Evolutionary conservation across 352 stramenopile genomes (phyloP), one percentile per base, ranked within the genome.

Genomic region (Thalassiosira oceanica): DNA sequence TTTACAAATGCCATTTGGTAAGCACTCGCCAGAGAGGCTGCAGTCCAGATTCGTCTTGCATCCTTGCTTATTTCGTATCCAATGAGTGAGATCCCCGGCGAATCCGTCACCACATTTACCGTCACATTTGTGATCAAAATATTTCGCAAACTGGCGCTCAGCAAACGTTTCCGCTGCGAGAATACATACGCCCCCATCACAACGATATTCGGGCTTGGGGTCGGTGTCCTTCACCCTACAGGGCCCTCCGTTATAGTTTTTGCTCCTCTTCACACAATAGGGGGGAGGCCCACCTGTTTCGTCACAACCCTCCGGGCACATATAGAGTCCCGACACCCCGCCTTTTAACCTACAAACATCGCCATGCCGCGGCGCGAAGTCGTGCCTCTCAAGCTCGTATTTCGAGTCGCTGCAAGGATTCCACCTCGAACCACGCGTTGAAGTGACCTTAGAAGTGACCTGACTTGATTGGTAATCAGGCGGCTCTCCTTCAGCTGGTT

Each of bases 111-210:
- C 53, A 61, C 63, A 74, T 42, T 68, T 60, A 7, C 42, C 42
- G 55, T 74, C 55, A 15, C 63, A 74, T 21, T n/a, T 62, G 33
- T 68, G 53, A 55, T 74, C 63, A 26, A 51, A 68, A 50, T 74
- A 74, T 3, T 43, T n/a, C 4, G 53, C 54, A 37, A 68, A 74
- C 23, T 68, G 54, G n/a, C n/a, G n/a, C 39, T 41, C 56, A 36
- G 42, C 55, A 1, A 55, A 41, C 11, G 23, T 60, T 2, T 48
- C 54, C 7, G 67, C 63, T n/a, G 63, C 63, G 44, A 68, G 28
- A 31, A 68, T 60, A 46, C 63, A 68, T 18, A 66, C 46, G 1
- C 28, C 21, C 50, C 52, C 35, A 62, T 74, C 56, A 49, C 63
- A 74, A 24, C 63, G 31, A 54, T 68, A 74, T 37, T 68, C 54